These are phyloP conservation scores for Phaeophleospora eucalypticola DNA, from an alignment of 2,329 filamentous ascomycete species.

Conservation along the genomic window DNA sequence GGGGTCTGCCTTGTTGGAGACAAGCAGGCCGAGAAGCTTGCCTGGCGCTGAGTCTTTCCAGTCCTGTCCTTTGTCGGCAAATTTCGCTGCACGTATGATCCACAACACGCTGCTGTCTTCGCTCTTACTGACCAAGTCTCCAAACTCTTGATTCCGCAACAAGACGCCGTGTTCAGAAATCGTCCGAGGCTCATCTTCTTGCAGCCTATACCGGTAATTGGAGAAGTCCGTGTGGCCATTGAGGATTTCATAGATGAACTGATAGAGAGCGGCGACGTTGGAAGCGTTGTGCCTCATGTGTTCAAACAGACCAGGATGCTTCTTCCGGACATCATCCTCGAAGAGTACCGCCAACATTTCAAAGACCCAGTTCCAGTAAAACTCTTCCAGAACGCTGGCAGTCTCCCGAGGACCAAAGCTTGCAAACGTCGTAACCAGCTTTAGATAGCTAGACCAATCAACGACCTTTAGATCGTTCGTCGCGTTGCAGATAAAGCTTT, in stretches of 20 bases:
- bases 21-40: slow-evolving; percentile 16
- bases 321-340: slow-evolving; percentile 2
- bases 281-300: slow-evolving; percentile 3
- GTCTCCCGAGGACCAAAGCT: slow-evolving; percentile 15
- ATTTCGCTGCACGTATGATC: not conserved
- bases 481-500: slow-evolving; percentile 4
- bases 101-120: not conserved
- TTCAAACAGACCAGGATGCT: slow-evolving; percentile 7
- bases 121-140: not conserved
- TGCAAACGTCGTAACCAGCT: slow-evolving; percentile 12
- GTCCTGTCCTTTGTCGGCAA: not conserved
- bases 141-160: slow-evolving; percentile 7
- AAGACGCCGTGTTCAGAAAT: slow-evolving; percentile 4
- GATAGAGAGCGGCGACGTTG: slow-evolving; percentile 16
- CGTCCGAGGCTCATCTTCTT: not conserved
- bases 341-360: slow-evolving; percentile 17
- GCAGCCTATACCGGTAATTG: not conserved
- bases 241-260: slow-evolving; percentile 14
- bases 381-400: slow-evolving; percentile 14
- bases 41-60: slow-evolving; percentile 20
- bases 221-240: slow-evolving; percentile 5
- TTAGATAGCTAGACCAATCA: slow-evolving; percentile 17
- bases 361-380: slow-evolving; percentile 19
- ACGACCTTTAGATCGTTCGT: not conserved
- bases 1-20: slow-evolving; percentile 1